These are phyloP conservation scores for Eimeria mitis DNA, from an alignment of 169 alveolate genomes.

Conservation along the genomic window DNA sequence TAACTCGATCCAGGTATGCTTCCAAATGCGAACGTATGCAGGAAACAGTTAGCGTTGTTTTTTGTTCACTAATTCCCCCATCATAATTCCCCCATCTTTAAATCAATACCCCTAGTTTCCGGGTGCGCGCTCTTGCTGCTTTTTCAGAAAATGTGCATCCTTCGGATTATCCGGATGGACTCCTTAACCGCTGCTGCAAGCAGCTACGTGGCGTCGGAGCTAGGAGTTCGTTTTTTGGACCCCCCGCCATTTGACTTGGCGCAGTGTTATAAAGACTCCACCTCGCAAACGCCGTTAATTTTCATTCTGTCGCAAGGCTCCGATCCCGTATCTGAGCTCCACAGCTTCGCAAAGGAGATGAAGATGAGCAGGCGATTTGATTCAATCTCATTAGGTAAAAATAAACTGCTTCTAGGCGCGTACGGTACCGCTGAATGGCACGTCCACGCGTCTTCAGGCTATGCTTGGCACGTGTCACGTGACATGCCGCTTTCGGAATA, in stretches of 20 bases:
- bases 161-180: slow-evolving; percentile 94
- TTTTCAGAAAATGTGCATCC: slow-evolving; percentile 92
- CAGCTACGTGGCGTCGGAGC: slow-evolving; percentile 91
- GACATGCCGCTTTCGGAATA: neutral
- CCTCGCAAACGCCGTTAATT: slow-evolving; percentile 93
- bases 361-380: slow-evolving; percentile 86
- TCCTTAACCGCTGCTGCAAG: slow-evolving; percentile 91
- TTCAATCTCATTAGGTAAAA: slow-evolving; percentile 86
- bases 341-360: slow-evolving; percentile 90
- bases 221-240: slow-evolving; percentile 91
- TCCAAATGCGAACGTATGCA: slow-evolving; percentile 77
- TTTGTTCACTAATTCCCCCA: neutral
- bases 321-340: slow-evolving; percentile 93
- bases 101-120: no score
- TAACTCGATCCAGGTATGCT: slow-evolving; percentile 80
- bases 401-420: neutral
- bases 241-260: slow-evolving; percentile 91
- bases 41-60: neutral
- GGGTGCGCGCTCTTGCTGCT: neutral
- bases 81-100: no score
- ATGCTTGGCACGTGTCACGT: neutral
- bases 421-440: no score
- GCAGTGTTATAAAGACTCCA: slow-evolving; percentile 92
- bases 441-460: neutral
- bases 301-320: slow-evolving; percentile 96